These are phyloP conservation scores for Diaporthe aspalathi DNA, from an alignment of 2,329 filamentous ascomycete species.

Conservation along the genomic window DNA sequence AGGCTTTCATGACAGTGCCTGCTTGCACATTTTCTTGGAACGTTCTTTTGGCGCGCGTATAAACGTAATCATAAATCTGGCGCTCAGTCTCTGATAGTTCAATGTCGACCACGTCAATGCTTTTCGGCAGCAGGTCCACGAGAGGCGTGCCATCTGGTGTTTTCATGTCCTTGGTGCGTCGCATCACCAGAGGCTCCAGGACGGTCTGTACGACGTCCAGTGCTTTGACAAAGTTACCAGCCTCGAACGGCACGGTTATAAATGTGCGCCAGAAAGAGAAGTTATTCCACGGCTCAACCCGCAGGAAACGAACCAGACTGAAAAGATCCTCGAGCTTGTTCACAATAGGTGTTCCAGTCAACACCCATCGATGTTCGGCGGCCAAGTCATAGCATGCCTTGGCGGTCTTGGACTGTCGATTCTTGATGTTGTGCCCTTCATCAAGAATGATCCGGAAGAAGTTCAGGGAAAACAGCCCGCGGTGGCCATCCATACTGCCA, in stretches of 20 bases:
- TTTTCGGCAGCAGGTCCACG: conserved; percentile 84
- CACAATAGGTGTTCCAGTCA: conserved; percentile 96
- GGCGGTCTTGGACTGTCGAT: conserved; percentile 89
- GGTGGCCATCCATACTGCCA: conserved; percentile 72
- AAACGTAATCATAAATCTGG: conserved; percentile 94
- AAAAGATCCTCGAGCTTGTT: conserved; percentile 96
- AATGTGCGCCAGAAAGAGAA: conserved; percentile 99
- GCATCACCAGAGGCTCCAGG: conserved; percentile 92
- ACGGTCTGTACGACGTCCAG: conserved; percentile 98
- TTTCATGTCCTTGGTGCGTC: conserved; percentile 98
- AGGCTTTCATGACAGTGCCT: conserved; percentile 93
- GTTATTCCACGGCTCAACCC: conserved; percentile 97
- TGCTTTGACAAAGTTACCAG: conserved; percentile 91
- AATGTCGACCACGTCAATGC: conserved; percentile 86
- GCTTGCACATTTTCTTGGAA: conserved; percentile 90
- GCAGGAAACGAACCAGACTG: conserved; percentile 89
- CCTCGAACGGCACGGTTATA: conserved; percentile 97
- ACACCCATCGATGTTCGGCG: conserved; percentile 87
- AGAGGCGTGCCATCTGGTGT: conserved; percentile 82
- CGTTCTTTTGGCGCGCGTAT: conserved; percentile 81
- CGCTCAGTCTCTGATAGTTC: conserved; percentile 87
- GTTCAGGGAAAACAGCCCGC: conserved; percentile 88
- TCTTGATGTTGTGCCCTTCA: conserved; percentile 95
- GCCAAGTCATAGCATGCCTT: conserved; percentile 93
- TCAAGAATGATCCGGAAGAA: conserved; percentile 97